Percentiles rank a stretch among this genome's conserved stretches.
These are phyloP conservation scores for Picochlorum costavermella DNA, from an alignment of 139 green algal genomes.

Conservation along the genomic window DNA sequence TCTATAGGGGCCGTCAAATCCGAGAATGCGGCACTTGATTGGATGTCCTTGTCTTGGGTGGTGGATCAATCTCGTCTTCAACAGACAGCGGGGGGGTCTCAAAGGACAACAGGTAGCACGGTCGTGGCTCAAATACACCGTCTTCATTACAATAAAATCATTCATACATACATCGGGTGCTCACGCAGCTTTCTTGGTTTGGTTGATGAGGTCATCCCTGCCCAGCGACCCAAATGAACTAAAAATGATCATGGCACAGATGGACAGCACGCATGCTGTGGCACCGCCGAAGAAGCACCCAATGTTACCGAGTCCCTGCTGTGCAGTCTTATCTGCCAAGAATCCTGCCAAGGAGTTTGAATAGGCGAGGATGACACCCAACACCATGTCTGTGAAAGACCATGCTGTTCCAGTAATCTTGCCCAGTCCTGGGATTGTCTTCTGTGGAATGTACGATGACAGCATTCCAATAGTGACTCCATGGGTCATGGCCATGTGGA, in stretches of 20 bases:
- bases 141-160: not conserved
- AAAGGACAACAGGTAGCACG: no score
- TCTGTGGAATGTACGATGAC: conserved; percentile 55
- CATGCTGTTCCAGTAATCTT: conserved; percentile 64
- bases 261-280: conserved; percentile 36
- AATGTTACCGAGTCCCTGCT: conserved; percentile 46
- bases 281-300: conserved; percentile 68
- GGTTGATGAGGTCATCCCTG: conserved; percentile 27
- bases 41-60: no score
- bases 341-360: conserved; percentile 59
- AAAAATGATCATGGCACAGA: conserved; percentile 46
- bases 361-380: conserved; percentile 60
- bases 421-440: conserved; percentile 48
- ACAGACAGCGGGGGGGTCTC: no score
- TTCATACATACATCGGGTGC: not conserved
- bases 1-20: no score
- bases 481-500: conserved; percentile 81
- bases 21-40: no score
- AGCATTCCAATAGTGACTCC: conserved; percentile 64
- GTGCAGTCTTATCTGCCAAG: conserved; percentile 48
- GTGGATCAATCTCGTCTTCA: no score
- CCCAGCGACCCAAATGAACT: conserved; percentile 49
- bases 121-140: no score
- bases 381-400: conserved; percentile 73
- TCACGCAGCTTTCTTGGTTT: not conserved